Evolutionary conservation across 331 rosid genomes (phyloP), one percentile per base, ranked within the genome.

Genomic region (Prunus yedoensis): DNA sequence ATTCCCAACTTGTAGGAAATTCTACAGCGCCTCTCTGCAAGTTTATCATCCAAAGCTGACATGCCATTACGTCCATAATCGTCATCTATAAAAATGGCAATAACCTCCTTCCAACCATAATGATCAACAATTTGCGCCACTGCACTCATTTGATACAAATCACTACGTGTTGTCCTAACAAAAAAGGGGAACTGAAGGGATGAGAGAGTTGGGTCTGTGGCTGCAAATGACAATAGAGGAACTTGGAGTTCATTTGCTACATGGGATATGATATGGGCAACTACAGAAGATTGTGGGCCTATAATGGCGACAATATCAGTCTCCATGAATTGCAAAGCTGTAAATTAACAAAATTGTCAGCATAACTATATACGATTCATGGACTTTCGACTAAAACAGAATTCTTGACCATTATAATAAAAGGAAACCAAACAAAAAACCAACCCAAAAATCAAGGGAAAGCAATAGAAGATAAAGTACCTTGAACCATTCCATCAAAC

Each of bases 251-350:
- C 99, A 72, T 83, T 88, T 20, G 97, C 96, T 43, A 95, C 84
- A 73, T 95, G 91, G 65, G 97, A 89, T 74, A 89, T 76, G 74
- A 89, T 84, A 83, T 92, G 99, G 4, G 97, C 95, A 81, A 89
- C 93, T 6, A 88, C 97, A 59, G 99, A 95, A 68, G 99, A 92
- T 78, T 95, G 99, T 3, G 99, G 99, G 13, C 99, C 97, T 65
- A 95, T 78, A 72, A 92, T 84, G 70, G 97, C 97, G 8, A 90
- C 56, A 2, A 76, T 86, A 78, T 89, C 90, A 56, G 86, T 90
- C 94, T 90, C 97, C 97, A 95, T 92, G 74, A 92, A 85, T 76
- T 90, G 85, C 89, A 92, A 61, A 76, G 97, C 99, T 95, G 92
- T 74, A 87, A 79, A 58, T 32, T 10, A 59, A 66, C 43, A 76